Conservation (phyloP, 2,329 filamentous ascomycete species). For the Cladosporium colombiae region DNA sequence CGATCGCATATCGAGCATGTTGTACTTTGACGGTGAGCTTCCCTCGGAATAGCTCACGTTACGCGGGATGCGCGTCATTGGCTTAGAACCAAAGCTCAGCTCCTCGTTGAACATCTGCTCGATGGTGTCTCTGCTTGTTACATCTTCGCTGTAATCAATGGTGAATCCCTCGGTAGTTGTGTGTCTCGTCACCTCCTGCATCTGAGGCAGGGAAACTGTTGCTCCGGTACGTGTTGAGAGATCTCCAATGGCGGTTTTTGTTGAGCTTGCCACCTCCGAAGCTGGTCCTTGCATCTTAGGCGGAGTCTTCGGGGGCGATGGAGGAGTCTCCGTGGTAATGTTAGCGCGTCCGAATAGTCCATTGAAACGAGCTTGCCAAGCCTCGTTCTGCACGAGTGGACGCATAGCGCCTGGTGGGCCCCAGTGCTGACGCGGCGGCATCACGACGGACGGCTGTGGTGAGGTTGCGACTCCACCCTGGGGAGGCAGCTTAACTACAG, state of each 20-base stretch:
- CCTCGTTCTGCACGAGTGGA: constrained; percentile 49
- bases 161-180: constrained; percentile 25
- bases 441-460: constrained; percentile 40
- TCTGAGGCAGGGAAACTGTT: constrained; percentile 68
- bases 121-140: constrained; percentile 43
- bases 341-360: constrained; percentile 67
- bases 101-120: constrained; percentile 48
- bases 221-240: constrained; percentile 54
- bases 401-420: constrained; percentile 37
- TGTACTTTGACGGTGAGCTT: constrained; percentile 20
- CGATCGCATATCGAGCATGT: constrained; percentile 25
- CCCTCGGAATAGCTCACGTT: constrained; percentile 27
- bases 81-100: constrained; percentile 50
- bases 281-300: constrained; percentile 49
- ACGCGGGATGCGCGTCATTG: constrained; percentile 37
- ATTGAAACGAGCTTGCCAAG: constrained; percentile 85
- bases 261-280: constrained; percentile 61
- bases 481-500: constrained; percentile 80
- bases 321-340: constrained; percentile 43
- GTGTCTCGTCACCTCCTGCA: constrained; percentile 6
- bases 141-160: constrained; percentile 38
- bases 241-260: constrained; percentile 67
- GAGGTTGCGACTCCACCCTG: constrained; percentile 42
- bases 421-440: constrained; percentile 40
- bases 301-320: constrained; percentile 41